phyloP scores from a whole-genome alignment of 2,329 filamentous ascomycete genomes.

The Fusarium equiseti region DNA sequence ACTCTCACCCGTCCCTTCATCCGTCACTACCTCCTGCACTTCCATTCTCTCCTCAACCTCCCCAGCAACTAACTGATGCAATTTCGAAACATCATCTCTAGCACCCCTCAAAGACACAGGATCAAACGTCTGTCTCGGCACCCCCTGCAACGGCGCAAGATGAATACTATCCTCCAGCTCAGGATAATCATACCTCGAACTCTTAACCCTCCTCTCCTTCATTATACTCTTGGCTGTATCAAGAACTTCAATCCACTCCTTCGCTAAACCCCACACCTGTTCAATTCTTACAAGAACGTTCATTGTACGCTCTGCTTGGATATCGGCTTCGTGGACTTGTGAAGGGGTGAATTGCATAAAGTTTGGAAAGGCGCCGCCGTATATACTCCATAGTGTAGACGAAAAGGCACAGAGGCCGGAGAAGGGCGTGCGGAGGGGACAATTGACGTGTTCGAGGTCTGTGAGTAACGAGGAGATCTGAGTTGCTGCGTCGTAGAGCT shows the following conservation, averaged over 20 bases:
- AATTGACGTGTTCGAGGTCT: slow-evolving; percentile 39
- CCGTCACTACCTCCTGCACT: neutral
- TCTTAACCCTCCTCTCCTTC: slow-evolving; percentile 24
- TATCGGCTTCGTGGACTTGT: too few species aligned
- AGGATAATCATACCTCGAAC: slow-evolving; percentile 43
- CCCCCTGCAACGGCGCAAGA: slow-evolving; percentile 41
- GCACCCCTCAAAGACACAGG: neutral
- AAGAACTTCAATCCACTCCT: slow-evolving; percentile 45
- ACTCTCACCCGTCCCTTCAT: neutral
- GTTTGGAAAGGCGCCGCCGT: slow-evolving; percentile 38
- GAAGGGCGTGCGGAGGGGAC: slow-evolving; percentile 41
- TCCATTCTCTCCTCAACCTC: too few species aligned
- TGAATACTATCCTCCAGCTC: slow-evolving; percentile 45
- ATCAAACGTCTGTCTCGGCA: slow-evolving; percentile 40
- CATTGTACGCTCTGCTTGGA: too few species aligned
- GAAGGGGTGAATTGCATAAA: slow-evolving; percentile 43
- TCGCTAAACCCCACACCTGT: slow-evolving; percentile 38
- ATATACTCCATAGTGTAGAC: slow-evolving; percentile 30
- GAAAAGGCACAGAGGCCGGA: slow-evolving; percentile 42
- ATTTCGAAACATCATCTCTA: neutral
- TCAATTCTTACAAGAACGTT: slow-evolving; percentile 35
- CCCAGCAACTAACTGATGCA: slow-evolving; percentile 2
- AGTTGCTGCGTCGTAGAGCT: slow-evolving; percentile 39
- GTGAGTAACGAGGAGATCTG: slow-evolving; percentile 42
- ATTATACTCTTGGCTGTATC: slow-evolving; percentile 41